These are phyloP conservation scores for Chrysophaeum taylorii DNA, from an alignment of 352 stramenopile species.

Conservation along the genomic window DNA sequence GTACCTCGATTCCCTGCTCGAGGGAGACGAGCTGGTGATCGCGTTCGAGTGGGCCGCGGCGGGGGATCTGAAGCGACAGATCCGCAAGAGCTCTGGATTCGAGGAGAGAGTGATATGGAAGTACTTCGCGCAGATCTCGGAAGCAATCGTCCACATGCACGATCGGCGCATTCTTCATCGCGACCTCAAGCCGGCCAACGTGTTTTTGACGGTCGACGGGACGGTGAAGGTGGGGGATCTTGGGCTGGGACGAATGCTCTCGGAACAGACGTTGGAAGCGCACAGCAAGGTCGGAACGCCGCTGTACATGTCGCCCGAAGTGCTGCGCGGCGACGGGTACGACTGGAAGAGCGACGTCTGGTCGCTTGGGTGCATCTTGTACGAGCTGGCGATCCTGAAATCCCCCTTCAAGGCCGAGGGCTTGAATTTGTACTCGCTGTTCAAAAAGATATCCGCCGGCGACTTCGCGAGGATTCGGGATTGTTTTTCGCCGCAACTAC, in stretches of 20 bases:
- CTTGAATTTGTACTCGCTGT: conserved; percentile 73
- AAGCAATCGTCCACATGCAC: conserved; percentile 71
- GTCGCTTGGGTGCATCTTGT: conserved; percentile 84
- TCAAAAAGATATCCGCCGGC: conserved; percentile 61
- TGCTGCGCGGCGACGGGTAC: conserved; percentile 78
- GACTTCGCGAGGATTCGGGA: conserved; percentile 33
- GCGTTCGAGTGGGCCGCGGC: conserved; percentile 83
- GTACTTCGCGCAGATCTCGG: conserved; percentile 76
- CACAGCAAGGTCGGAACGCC: conserved; percentile 81
- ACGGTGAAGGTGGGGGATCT: conserved; percentile 67
- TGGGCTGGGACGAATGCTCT: conserved; percentile 34
- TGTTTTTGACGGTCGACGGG: conserved; percentile 75
- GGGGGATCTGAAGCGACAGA: conserved; percentile 77
- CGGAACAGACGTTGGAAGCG: conserved; percentile 40
- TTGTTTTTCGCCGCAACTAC: conserved; percentile 23
- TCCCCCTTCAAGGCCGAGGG: conserved; percentile 84
- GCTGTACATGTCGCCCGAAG: conserved; percentile 86
- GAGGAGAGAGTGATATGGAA: conserved; percentile 82
- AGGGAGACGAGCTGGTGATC: conserved; percentile 76
- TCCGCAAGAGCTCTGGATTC: conserved; percentile 68
- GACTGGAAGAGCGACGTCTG: conserved; percentile 89
- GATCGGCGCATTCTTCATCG: conserved; percentile 77
- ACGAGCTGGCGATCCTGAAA: conserved; percentile 81
- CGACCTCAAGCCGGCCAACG: conserved; percentile 84
- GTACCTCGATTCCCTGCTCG: conserved; percentile 77